These are phyloP conservation scores for Harrya chromipes DNA, from an alignment of 768 basidiomycete genomes.

Conservation along the genomic window DNA sequence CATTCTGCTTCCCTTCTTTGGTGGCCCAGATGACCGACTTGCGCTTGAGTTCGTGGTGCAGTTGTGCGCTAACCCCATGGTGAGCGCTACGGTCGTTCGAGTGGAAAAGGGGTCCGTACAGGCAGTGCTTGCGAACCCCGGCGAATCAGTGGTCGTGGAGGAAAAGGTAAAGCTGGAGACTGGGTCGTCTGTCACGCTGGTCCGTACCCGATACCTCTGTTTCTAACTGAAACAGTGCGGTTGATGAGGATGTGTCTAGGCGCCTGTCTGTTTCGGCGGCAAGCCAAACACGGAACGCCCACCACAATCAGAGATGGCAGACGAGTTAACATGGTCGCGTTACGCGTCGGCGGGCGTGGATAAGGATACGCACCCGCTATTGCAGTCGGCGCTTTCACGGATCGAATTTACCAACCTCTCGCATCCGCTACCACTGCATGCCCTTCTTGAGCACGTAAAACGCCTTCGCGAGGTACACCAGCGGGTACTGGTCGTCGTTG, in stretches of 20 bases:
- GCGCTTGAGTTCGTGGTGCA: constrained; percentile 82
- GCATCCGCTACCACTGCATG: constrained; percentile 54
- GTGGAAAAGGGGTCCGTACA: constrained; percentile 38
- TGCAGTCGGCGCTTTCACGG: constrained; percentile 48
- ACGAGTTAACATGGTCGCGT: constrained; percentile 72
- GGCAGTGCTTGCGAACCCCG: constrained; percentile 54
- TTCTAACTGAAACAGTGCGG: neutral
- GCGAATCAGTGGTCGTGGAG: constrained; percentile 57
- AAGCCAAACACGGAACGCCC: constrained; percentile 56
- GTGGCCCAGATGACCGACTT: constrained; percentile 90
- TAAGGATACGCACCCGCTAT: neutral
- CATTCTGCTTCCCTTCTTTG: constrained; percentile 87
- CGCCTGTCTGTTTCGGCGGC: constrained; percentile 40
- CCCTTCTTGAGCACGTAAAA: constrained; percentile 44
- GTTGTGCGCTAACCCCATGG: constrained; percentile 56
- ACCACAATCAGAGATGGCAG: constrained; percentile 78
- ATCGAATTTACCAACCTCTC: constrained; percentile 56
- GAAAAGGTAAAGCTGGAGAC: constrained; percentile 39
- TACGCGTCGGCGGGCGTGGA: constrained; percentile 39
- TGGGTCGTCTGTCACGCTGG: neutral
- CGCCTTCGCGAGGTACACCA: constrained; percentile 24
- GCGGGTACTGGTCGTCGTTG: constrained; percentile 61
- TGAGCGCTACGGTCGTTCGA: constrained; percentile 73
- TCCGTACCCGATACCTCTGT: neutral
- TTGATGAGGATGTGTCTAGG: neutral